Conservation (phyloP, 169 alveolate species). For the Plasmodium relictum region DNA sequence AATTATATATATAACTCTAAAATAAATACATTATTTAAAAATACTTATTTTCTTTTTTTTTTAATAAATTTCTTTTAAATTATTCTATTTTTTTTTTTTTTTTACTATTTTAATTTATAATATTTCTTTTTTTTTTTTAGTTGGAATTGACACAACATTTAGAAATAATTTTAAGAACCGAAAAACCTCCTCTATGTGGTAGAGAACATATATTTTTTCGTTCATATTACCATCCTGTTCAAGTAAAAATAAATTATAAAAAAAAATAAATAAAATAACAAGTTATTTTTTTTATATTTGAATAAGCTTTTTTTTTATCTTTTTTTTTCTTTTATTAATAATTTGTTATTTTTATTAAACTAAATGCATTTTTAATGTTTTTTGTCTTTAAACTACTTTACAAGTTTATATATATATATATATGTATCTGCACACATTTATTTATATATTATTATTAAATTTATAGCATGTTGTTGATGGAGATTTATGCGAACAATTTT, state of each 20-base stretch:
- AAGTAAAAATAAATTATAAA: constrained; percentile 53
- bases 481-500: constrained; percentile 96
- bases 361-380: background rate
- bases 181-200: constrained; percentile 94
- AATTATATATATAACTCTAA: no score
- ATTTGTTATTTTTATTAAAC: no score
- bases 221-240: constrained; percentile 89
- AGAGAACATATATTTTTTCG: constrained; percentile 91
- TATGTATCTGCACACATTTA: no score
- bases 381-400: background rate
- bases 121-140: constrained; percentile 49
- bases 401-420: no score
- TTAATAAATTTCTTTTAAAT: background rate
- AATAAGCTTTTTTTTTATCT: no score
- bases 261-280: background rate
- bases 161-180: constrained; percentile 98
- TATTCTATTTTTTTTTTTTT: background rate
- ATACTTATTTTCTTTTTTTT: no score
- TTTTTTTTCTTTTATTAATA: no score
- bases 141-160: constrained; percentile 96
- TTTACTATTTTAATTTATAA: background rate
- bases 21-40: no score
- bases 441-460: background rate
- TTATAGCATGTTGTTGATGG: constrained; percentile 96
- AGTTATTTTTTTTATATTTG: background rate